Evolutionary conservation across 2,329 filamentous ascomycete genomes (phyloP), one percentile per base, ranked within the genome.

Genomic region (Exophiala dermatitidis): DNA sequence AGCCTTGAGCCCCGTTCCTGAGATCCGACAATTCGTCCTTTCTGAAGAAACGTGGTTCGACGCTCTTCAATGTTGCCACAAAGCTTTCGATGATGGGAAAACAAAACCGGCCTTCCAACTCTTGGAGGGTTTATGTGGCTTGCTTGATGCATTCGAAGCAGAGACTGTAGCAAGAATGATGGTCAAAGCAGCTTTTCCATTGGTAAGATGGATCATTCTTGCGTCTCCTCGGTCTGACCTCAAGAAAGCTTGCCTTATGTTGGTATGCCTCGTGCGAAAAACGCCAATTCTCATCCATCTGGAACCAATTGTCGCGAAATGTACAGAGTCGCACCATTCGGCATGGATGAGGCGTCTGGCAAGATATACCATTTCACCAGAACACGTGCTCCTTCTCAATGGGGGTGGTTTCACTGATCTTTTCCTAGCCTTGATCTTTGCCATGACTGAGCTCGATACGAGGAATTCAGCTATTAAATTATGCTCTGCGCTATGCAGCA

Each of bases 71-170:
- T 62, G 69, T 30, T 71, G 67, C 42, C 61, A 74, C 48, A 64
- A 63, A 52, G 67, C 68, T 32, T 74, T 69, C 58, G 69, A 72
- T 53, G 69, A 71, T 57, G 65, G 67, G 5, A 72, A 71, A 47
- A 67, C 69, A 26, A 75, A 73, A 61, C 68, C 72, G 26, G 67
- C 75, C 62, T 71, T 71, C 58, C 71, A 74, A 53, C 65, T 76
- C 1, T 55, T 76, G 46, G 63, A 66, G 48, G 69, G 70, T n/a
- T 52, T 75, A 2, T 57, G 54, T 52, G 54, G 56, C 31, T 34
- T 63, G 19, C 34, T 59, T 9, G 51, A 64, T 64, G 36, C 67
- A 62, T 19, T 66, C 71, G 44, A 61, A 19, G 29, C 48, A 38
- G 28, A 50, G 4, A 34, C 31, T 42, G 37, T 45, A 33, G n/a